Conservation (phyloP, 257 asterid species). For the Gentiana macrophylla region DNA sequence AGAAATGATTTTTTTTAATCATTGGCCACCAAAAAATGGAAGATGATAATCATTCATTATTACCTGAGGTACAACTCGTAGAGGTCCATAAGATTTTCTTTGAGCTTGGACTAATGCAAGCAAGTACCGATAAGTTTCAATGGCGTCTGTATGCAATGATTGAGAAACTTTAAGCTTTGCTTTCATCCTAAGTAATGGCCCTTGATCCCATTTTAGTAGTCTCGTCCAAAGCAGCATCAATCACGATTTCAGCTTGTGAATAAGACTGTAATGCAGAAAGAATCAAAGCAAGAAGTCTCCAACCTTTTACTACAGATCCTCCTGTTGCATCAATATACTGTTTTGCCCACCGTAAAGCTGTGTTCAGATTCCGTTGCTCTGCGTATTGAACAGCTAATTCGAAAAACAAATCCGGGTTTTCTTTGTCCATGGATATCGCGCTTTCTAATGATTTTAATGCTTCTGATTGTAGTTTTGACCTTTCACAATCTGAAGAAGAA, state of each 20-base stretch:
- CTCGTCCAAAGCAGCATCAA: constrained; percentile 93
- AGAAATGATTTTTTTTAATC: too few relatives aligned
- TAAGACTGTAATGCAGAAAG: constrained; percentile 82
- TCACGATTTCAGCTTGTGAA: constrained; percentile 83
- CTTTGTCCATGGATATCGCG: constrained; percentile 65
- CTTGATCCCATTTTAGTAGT: constrained; percentile 96
- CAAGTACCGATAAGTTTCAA: constrained; percentile 79
- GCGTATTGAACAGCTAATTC: constrained; percentile 86
- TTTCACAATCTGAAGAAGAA: constrained; percentile 81
- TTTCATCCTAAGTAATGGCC: constrained; percentile 75
- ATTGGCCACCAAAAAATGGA: constrained; percentile 6
- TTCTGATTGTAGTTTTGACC: constrained; percentile 86
- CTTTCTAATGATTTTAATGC: constrained; percentile 76
- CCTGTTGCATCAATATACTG: constrained; percentile 86
- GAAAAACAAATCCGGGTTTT: constrained; percentile 62
- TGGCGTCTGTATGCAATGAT: constrained; percentile 63
- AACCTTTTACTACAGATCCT: constrained; percentile 71
- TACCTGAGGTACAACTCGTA: constrained; percentile 52
- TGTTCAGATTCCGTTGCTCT: constrained; percentile 74
- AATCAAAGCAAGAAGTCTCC: constrained; percentile 88
- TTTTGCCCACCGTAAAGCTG: constrained; percentile 75
- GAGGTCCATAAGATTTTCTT: constrained; percentile 64
- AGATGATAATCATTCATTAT: constrained; percentile 6
- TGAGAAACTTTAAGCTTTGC: constrained; percentile 79
- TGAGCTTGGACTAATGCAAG: constrained; percentile 96